These are phyloP conservation scores for Balakata baccata DNA, from an alignment of 345 rosid species.

Conservation along the genomic window DNA sequence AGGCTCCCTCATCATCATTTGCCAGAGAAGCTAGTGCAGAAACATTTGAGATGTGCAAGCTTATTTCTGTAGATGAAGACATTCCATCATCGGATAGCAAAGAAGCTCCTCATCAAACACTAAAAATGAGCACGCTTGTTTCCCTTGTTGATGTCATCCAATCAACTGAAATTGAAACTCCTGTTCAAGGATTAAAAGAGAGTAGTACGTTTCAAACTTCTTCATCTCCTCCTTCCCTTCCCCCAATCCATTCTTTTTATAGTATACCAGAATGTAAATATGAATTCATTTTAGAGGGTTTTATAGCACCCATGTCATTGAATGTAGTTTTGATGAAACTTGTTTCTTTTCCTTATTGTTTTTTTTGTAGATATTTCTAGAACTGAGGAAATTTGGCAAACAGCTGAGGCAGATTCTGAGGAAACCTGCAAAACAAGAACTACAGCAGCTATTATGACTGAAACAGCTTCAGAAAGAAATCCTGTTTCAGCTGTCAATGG, in stretches of 20 bases:
- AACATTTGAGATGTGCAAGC: slow-evolving; percentile 11
- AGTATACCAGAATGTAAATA: neutral
- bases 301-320: neutral
- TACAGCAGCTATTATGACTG: slow-evolving; percentile 23
- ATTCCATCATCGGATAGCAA: slow-evolving; percentile 23
- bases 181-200: slow-evolving; percentile 38
- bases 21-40: slow-evolving; percentile 21
- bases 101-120: slow-evolving; percentile 14
- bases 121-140: neutral
- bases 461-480: slow-evolving; percentile 41
- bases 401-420: slow-evolving; percentile 20
- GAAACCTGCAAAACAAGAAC: slow-evolving; percentile 23
- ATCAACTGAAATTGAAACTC: slow-evolving; percentile 1
- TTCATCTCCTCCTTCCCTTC: neutral
- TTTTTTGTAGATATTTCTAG: slow-evolving; percentile 39
- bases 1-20: neutral
- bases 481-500: slow-evolving; percentile 35
- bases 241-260: neutral
- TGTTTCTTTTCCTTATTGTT: neutral
- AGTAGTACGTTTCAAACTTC: slow-evolving; percentile 46
- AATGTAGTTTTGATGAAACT: neutral
- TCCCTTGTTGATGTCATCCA: slow-evolving; percentile 12
- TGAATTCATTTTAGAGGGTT: neutral
- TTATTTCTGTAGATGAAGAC: slow-evolving; percentile 22
- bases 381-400: slow-evolving; percentile 29